These are phyloP conservation scores for Murraya paniculata DNA, from an alignment of 345 rosid genomes.

Conservation along the genomic window DNA sequence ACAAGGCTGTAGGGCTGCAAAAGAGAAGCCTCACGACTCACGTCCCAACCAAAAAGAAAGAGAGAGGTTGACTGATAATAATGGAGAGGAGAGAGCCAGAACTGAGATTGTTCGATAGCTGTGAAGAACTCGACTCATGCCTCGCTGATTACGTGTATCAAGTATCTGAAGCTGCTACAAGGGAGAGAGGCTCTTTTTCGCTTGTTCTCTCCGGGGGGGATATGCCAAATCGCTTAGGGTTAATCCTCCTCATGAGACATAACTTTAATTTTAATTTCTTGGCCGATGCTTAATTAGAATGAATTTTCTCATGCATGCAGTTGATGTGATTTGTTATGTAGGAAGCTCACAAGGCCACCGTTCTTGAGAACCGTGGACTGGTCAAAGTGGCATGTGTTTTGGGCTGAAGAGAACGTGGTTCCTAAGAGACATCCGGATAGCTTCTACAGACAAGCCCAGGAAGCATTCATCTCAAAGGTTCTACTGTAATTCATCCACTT, in stretches of 20 bases:
- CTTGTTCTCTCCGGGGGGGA: slow-evolving; percentile 43
- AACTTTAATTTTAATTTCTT: too few species aligned
- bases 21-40: background rate
- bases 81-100: slow-evolving; percentile 18
- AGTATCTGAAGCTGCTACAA: slow-evolving; percentile 25
- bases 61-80: background rate
- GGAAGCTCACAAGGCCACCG: slow-evolving; percentile 35
- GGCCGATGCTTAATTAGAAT: too few species aligned
- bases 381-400: slow-evolving; percentile 41
- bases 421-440: slow-evolving; percentile 34
- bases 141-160: slow-evolving; percentile 26
- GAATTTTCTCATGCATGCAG: background rate
- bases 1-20: background rate
- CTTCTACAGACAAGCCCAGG: slow-evolving; percentile 32
- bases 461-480: slow-evolving; percentile 39
- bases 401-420: slow-evolving; percentile 45
- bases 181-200: slow-evolving; percentile 37
- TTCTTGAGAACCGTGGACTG: slow-evolving; percentile 34
- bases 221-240: slow-evolving; percentile 22
- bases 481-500: background rate
- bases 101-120: slow-evolving; percentile 22
- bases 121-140: slow-evolving; percentile 23
- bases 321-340: slow-evolving; percentile 8
- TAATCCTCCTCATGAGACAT: background rate
- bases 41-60: background rate